Base-by-base conservation (phyloP, 768 basidiomycete species). In the Boletus huronensis region DNA sequence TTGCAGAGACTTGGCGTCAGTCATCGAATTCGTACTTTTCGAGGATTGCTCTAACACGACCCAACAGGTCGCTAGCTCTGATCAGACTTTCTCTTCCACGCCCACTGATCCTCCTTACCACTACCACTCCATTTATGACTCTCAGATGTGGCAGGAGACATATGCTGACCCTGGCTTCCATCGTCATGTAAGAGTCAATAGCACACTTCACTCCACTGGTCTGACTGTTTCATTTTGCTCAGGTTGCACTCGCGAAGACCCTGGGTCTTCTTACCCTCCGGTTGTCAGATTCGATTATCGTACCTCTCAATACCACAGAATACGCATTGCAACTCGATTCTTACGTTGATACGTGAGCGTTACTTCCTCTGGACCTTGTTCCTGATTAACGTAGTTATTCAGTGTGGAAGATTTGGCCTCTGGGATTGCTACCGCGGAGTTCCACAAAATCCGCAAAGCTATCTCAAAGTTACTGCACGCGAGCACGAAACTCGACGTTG, bases 281-380 rank as follows among this genome's bases (percentile, higher is more conserved):
- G 23, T 47, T 88, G 14, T 74, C 76, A 11, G 83, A 88, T 54
- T 77, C 81, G 6, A 73, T 87, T 42, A 70, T 89, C 32, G 58
- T 90, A 11, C 88, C 88, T 8, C 69, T 90, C 36, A 90, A 90
- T 64, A 88, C 87, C 11, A 89, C 88, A 0, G 85, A 88, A 57
- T 90, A 90, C 63, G 72, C 86, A 3, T 58, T 80, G 9, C 85
- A 88, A 64, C 75, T 90, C 10, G 71, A 75, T 48, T 70, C 76
- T 14, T 89, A 89, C 60, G 75, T 85, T 21, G 74, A 78, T 36
- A 75, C 74, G 85, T 88, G 63, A 61, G 82, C 53, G 2, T n/a
- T 19, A n/a, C 46, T 51, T 53, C 23, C 40, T 69, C 62, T 43
- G 64, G 67, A 50, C 64, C 41, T 50, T 60, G 65, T 36, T 64